Base-by-base conservation (phyloP, 768 basidiomycete genomes). In the Paxillus involutus region DNA sequence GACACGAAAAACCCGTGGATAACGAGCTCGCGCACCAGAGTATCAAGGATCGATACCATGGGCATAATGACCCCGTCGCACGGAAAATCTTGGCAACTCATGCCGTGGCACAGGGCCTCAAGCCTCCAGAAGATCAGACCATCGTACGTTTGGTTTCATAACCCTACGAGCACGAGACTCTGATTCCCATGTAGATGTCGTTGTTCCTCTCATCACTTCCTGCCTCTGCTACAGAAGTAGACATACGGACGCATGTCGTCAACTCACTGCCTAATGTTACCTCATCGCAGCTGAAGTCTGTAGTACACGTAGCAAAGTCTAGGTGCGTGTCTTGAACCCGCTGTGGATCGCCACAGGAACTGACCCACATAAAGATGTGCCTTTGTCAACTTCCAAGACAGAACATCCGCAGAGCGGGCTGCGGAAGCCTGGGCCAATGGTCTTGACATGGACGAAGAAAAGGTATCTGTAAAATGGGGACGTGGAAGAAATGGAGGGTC, bases 41-140 rank as follows among this genome's bases (percentile, higher is more conserved):
- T 65, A 87, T 98, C 47, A 86, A 90, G 62, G 96, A 98, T 73
- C 80, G 97, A 48, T 98, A 93, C 71, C 87, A 98, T 70, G 97
- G 97, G 6, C 76, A 77, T 26, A 91, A 91, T 58, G 97, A 98
- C 66, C 94, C 96, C 12, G 96, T 99, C 4, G 97, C 97, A 10
- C 83, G 82, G 57, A 97, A 94, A 73, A 94, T 98, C 42, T 67
- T 99, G 70, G 69, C 80, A 2, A 78, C 73, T n/a, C 83, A 91
- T 69, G 94, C 96, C 0, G 88, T 89, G 42, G 76, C 66, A 21
- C 85, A 89, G 63, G 96, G 95, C 0, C 75, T 99, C 49, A 85
- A 88, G 51, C 87, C 94, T 14, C 97, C 97, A 53, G 94, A 94
- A 57, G 97, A 99, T 68, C 66, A 78, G 50, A 80, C 84, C 9